phyloP scores from a whole-genome alignment of 2,329 filamentous ascomycete species.

The Trichoderma pleuroti region DNA sequence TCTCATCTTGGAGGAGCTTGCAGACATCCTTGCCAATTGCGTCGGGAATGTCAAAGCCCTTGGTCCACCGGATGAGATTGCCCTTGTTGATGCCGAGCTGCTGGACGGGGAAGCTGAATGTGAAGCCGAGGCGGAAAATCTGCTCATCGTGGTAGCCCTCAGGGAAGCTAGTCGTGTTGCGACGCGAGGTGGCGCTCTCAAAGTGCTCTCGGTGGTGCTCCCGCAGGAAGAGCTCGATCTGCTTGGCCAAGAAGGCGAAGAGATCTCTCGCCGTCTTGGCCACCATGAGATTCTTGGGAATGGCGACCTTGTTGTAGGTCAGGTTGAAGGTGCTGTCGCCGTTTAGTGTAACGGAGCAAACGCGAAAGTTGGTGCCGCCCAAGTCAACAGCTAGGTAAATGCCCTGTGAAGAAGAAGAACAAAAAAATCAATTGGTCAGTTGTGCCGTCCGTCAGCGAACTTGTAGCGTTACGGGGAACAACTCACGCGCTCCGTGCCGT shows the following conservation, averaged over 20 bases:
- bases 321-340: conserved; percentile 94
- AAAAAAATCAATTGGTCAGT: neutral
- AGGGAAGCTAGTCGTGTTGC: conserved; percentile 56
- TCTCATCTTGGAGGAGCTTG: conserved; percentile 79
- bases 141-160: conserved; percentile 66
- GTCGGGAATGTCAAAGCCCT: conserved; percentile 96
- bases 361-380: conserved; percentile 97
- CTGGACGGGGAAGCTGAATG: conserved; percentile 94
- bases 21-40: conserved; percentile 94
- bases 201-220: conserved; percentile 88
- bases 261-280: conserved; percentile 82
- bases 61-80: conserved; percentile 93
- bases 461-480: neutral
- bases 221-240: conserved; percentile 84
- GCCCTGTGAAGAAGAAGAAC: conserved; percentile 56
- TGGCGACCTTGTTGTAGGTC: conserved; percentile 86
- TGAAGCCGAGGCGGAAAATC: conserved; percentile 94
- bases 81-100: conserved; percentile 95
- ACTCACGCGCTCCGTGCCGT: conserved; percentile 90
- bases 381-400: conserved; percentile 95
- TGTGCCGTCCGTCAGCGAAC: neutral
- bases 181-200: conserved; percentile 62
- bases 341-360: conserved; percentile 90
- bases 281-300: conserved; percentile 86
- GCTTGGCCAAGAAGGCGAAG: conserved; percentile 87